These are phyloP conservation scores for Udeniomyces megalosporus DNA, from an alignment of 768 basidiomycete genomes.

Conservation along the genomic window DNA sequence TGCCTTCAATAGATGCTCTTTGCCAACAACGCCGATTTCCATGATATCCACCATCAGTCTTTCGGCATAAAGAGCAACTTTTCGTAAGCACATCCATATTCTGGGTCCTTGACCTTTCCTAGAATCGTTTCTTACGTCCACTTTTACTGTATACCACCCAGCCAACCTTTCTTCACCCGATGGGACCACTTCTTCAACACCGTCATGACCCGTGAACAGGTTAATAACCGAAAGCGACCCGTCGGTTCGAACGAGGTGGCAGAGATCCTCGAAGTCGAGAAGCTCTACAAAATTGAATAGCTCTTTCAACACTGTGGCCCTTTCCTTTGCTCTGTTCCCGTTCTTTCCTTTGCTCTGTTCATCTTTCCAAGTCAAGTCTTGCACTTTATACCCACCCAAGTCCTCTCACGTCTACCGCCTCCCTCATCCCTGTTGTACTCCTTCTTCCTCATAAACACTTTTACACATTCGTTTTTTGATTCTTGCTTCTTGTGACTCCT, in stretches of 20 bases:
- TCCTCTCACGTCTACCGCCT: no score
- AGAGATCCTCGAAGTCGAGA: constrained; percentile 6
- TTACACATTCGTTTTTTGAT: no score
- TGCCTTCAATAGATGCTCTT: constrained; percentile 47
- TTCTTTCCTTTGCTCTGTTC: not conserved
- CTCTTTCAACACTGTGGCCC: not conserved
- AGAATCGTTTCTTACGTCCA: not conserved
- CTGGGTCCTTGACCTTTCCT: not conserved
- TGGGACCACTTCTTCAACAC: constrained; percentile 82
- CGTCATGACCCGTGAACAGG: constrained; percentile 34
- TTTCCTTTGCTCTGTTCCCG: not conserved
- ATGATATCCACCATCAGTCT: constrained; percentile 94
- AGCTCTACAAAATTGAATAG: constrained; percentile 16
- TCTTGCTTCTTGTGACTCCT: no score
- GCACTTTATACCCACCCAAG: no score
- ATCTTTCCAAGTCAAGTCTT: no score
- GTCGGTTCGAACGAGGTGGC: not conserved
- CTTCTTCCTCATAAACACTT: no score
- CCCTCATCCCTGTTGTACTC: no score
- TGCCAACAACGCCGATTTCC: constrained; percentile 85
- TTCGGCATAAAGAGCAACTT: constrained; percentile 89
- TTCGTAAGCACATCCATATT: constrained; percentile 36
- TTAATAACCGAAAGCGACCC: constrained; percentile 13
- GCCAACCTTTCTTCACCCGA: constrained; percentile 38
- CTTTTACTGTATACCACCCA: not conserved